Conservation (phyloP, 345 rosid species). For the Stellera chamaejasme region DNA sequence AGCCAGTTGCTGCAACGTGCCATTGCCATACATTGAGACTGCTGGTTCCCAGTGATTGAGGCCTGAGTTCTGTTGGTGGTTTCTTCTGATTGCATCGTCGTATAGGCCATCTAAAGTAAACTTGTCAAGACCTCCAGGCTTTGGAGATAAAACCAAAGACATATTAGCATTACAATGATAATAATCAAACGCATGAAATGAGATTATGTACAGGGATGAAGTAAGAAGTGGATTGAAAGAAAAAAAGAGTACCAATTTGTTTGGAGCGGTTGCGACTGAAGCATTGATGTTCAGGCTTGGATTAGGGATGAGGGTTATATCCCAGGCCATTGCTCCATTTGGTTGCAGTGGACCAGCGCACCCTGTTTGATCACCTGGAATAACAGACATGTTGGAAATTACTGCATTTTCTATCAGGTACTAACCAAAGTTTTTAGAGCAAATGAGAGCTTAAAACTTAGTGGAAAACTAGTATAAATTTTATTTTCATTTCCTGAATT, state of each 20-base stretch:
- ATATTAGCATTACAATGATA: not conserved
- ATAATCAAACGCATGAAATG: too few species aligned
- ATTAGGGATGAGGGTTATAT: conserved; percentile 84
- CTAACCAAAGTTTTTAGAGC: too few species aligned
- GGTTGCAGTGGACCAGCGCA: conserved; percentile 32
- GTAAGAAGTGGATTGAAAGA: not conserved
- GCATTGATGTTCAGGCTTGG: conserved; percentile 74
- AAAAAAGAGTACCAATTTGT: conserved; percentile 61
- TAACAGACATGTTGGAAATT: conserved; percentile 6
- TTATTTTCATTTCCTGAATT: not conserved
- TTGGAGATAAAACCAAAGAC: conserved; percentile 4
- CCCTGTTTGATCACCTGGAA: conserved; percentile 54
- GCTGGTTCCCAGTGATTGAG: conserved; percentile 77
- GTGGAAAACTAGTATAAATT: too few species aligned
- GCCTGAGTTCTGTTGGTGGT: conserved; percentile 49
- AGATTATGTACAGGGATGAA: not conserved
- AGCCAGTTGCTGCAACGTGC: conserved; percentile 47
- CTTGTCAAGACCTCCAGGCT: conserved; percentile 96
- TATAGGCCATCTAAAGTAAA: conserved; percentile 89
- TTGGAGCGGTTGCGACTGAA: conserved; percentile 32
- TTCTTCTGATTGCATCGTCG: conserved; percentile 88
- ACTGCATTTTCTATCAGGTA: too few species aligned
- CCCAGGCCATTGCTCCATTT: conserved; percentile 77
- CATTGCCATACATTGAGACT: conserved; percentile 26
- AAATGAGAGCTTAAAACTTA: too few species aligned